phyloP scores from a whole-genome alignment of 164 flowering plant genomes.

The Platanus orientalis region DNA sequence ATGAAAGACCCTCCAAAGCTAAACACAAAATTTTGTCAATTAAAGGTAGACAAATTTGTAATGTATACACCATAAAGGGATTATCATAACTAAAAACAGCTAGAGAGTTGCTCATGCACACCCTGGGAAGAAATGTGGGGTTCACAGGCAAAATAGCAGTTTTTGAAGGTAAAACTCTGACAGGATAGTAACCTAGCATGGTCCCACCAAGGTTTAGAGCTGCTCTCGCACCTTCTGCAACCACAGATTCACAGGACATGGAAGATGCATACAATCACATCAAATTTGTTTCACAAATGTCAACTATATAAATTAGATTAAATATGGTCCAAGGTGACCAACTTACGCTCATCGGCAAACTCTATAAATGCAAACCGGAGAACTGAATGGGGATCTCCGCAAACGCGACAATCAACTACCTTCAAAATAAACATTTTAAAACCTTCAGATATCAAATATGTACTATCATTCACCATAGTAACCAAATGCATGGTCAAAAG shows the following conservation, averaged over 20 bases:
- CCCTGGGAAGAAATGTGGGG: constrained; percentile 93
- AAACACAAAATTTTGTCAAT: not conserved
- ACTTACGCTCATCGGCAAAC: constrained; percentile 89
- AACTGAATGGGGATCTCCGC: constrained; percentile 95
- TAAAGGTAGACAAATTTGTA: not conserved
- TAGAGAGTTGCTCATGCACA: constrained; percentile 23
- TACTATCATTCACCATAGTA: not conserved
- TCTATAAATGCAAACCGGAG: constrained; percentile 96
- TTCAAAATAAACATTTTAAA: constrained; percentile 25
- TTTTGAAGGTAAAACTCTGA: constrained; percentile 92
- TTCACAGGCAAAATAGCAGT: constrained; percentile 99
- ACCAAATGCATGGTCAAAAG: not conserved
- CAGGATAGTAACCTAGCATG: constrained; percentile 94
- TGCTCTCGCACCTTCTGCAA: constrained; percentile 84
- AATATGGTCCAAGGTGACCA: constrained; percentile 2
- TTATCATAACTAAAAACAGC: not conserved
- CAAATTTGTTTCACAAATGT: not conserved
- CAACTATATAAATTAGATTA: constrained; percentile 1
- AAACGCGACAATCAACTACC: constrained; percentile 98
- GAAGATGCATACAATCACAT: not conserved
- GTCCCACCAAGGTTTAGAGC: constrained; percentile 84
- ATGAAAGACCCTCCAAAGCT: not conserved
- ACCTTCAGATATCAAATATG: not conserved
- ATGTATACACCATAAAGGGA: not conserved
- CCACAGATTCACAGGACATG: constrained; percentile 1